Conservation (phyloP, 352 stramenopile genomes). For the Pythium phragmitis region DNA sequence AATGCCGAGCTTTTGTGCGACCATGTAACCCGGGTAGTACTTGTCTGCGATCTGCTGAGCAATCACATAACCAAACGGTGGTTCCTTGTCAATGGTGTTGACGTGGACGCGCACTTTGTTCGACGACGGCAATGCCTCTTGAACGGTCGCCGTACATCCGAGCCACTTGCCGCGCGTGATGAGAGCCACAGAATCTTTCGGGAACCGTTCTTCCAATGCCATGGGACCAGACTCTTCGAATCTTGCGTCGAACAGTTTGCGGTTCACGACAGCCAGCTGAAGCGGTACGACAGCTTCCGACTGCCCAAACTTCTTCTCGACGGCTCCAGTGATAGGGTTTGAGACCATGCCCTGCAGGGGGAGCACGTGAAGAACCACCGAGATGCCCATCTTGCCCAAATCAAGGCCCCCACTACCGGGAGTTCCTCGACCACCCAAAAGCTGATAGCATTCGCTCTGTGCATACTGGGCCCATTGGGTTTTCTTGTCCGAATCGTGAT, state of each 20-base stretch:
- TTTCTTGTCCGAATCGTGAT: conserved; percentile 52
- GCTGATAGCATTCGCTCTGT: conserved; percentile 60
- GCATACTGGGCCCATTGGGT: conserved; percentile 67
- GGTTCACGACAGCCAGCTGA: conserved; percentile 93
- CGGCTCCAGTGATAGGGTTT: conserved; percentile 91
- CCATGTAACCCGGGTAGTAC: conserved; percentile 68
- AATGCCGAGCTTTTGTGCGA: conserved; percentile 91
- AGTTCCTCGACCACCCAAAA: conserved; percentile 70
- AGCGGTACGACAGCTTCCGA: conserved; percentile 94
- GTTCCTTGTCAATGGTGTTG: conserved; percentile 91
- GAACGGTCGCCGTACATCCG: conserved; percentile 85
- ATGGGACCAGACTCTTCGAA: conserved; percentile 90
- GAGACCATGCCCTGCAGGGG: conserved; percentile 92
- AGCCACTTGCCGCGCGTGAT: conserved; percentile 90
- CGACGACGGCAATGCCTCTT: conserved; percentile 50
- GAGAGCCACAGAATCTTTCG: conserved; percentile 81
- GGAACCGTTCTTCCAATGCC: conserved; percentile 90
- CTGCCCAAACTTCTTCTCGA: conserved; percentile 95
- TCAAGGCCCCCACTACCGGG: conserved; percentile 92
- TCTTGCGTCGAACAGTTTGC: conserved; percentile 91
- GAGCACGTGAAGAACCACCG: conserved; percentile 77
- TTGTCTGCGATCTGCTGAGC: conserved; percentile 91
- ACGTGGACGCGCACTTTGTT: conserved; percentile 89
- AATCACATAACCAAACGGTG: conserved; percentile 96
- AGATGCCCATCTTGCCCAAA: conserved; percentile 85